Conservation (phyloP, 768 basidiomycete species). For the Boletus sp. region DNA sequence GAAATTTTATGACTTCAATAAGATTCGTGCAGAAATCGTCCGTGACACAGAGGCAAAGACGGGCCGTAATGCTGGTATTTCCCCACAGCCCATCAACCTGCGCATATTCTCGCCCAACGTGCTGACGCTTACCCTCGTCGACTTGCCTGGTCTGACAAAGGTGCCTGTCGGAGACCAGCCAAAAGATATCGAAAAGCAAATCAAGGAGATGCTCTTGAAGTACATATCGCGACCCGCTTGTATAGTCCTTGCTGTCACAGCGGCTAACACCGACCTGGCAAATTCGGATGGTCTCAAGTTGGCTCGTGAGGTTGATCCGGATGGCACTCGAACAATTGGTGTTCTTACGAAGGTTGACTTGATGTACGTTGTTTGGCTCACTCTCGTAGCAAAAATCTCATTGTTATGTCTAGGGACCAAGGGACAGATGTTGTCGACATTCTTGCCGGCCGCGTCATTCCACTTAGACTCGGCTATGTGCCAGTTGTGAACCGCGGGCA, state of each 20-base stretch:
- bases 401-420: constrained; percentile 64
- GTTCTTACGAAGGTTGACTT: constrained; percentile 98
- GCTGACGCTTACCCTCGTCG: constrained; percentile 94
- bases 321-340: constrained; percentile 95
- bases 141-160: constrained; percentile 93
- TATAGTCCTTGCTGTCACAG: constrained; percentile 95
- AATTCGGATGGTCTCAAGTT: constrained; percentile 97
- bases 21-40: constrained; percentile 95
- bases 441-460: constrained; percentile 94
- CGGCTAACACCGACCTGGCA: constrained; percentile 94
- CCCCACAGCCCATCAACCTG: constrained; percentile 94
- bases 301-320: constrained; percentile 95
- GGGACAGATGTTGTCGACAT: constrained; percentile 99
- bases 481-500: constrained; percentile 99
- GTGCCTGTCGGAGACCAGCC: constrained; percentile 97
- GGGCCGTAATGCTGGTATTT: constrained; percentile 97
- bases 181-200: constrained; percentile 95
- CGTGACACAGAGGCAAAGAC: constrained; percentile 98
- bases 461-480: constrained; percentile 93
- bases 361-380: constrained; percentile 60
- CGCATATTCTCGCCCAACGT: constrained; percentile 98
- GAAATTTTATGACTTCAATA: constrained; percentile 97
- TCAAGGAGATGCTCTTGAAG: constrained; percentile 93
- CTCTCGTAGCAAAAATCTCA: constrained; percentile 4
- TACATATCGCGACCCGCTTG: constrained; percentile 94